A percentile compares a stretch with the other conserved stretches of the same genome.
Conservation (phyloP, 2,329 filamentous ascomycete species). For the Cadophora gregata region DNA sequence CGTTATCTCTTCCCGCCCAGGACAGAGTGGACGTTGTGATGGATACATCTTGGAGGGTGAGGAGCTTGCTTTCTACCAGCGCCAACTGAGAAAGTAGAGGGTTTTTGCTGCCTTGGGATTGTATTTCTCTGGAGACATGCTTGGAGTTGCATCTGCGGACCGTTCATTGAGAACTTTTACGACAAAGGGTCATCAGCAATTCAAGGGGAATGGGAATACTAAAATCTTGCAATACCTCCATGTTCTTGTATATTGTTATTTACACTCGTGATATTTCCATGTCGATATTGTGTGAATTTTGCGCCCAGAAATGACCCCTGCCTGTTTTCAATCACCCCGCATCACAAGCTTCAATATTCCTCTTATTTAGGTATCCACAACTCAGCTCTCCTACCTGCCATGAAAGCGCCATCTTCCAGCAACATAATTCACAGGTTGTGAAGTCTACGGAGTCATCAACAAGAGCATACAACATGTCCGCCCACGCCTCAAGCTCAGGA, state of each 20-base stretch:
- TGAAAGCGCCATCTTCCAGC: background rate
- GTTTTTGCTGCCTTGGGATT: constrained; percentile 37
- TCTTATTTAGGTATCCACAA: background rate
- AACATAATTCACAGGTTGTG: background rate
- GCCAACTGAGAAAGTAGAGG: constrained; percentile 96
- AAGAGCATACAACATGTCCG: constrained; percentile 10
- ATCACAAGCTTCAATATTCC: constrained; percentile 27
- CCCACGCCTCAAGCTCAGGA: constrained; percentile 16
- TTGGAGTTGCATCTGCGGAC: constrained; percentile 42
- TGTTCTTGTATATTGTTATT: no score
- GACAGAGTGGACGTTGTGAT: constrained; percentile 95
- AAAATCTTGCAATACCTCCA: constrained; percentile 25
- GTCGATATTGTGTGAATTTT: constrained; percentile 1
- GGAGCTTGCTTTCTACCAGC: constrained; percentile 99
- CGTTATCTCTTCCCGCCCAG: constrained; percentile 89
- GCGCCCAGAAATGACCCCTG: constrained; percentile 6
- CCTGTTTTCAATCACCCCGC: constrained; percentile 29
- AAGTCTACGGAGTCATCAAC: background rate
- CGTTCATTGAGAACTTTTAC: constrained; percentile 35
- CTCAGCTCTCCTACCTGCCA: background rate
- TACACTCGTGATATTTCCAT: background rate
- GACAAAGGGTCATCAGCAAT: constrained; percentile 38
- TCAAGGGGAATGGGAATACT: constrained; percentile 41
- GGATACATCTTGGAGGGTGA: constrained; percentile 99
- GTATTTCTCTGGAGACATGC: constrained; percentile 43